These are phyloP conservation scores for Nectriaceae sp. DNA, from an alignment of 2,329 filamentous ascomycete species.

Conservation along the genomic window DNA sequence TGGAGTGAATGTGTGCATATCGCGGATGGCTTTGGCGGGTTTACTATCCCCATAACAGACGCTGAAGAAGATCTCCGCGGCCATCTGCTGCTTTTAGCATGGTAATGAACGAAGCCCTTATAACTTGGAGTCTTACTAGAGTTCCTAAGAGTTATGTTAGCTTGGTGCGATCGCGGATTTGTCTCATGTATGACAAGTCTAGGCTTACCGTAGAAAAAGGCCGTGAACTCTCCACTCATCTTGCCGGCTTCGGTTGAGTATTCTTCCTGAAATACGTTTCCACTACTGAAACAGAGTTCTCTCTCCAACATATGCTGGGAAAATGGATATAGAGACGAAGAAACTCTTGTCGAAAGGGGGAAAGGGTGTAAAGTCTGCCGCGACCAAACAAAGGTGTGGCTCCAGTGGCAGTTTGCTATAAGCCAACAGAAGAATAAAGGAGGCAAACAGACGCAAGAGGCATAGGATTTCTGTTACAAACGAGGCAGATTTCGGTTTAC, in stretches of 20 bases:
- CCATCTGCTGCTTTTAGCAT: slow-evolving; percentile 59
- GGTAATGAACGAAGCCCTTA: not conserved
- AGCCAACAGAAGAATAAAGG: no score
- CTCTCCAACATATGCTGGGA: no score
- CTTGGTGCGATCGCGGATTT: not conserved
- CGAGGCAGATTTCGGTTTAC: no score
- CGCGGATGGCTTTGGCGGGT: slow-evolving; percentile 49
- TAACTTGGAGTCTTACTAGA: slow-evolving; percentile 7
- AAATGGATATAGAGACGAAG: no score
- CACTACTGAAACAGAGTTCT: no score
- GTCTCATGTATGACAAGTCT: not conserved
- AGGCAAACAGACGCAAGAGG: no score
- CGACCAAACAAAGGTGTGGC: no score
- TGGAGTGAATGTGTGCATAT: slow-evolving; percentile 66
- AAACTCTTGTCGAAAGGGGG: no score
- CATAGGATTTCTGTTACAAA: no score
- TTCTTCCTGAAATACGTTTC: no score
- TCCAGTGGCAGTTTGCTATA: no score
- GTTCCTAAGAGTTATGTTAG: slow-evolving; percentile 12
- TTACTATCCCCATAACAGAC: slow-evolving; percentile 69
- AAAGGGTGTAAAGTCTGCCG: no score
- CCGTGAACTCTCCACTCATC: slow-evolving; percentile 46
- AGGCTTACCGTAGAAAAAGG: slow-evolving; percentile 60
- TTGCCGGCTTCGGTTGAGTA: slow-evolving; percentile 18
- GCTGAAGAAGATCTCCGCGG: slow-evolving; percentile 80